Evolutionary conservation across 345 rosid species (phyloP).

Genomic region (Eucalyptus tenuipes): DNA sequence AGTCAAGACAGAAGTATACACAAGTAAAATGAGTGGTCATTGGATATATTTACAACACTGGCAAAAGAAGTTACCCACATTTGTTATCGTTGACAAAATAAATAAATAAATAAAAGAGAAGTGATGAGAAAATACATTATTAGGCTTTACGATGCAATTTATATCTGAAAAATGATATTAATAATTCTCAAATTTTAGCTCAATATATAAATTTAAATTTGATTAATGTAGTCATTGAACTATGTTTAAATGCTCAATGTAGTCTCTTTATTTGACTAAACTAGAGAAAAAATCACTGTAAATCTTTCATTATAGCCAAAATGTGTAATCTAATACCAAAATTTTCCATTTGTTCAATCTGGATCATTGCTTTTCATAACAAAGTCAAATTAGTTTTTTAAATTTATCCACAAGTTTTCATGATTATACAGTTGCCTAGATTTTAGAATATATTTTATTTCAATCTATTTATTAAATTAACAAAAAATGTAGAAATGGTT

Average conservation of each 20-base stretch:
- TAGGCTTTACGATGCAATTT: no score
- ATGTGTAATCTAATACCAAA: neutral
- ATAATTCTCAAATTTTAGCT: no score
- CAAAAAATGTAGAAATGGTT: neutral
- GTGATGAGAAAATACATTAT: neutral
- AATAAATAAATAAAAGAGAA: neutral
- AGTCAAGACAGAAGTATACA: neutral
- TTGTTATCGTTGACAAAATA: neutral
- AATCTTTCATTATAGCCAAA: neutral
- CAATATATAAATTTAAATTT: no score
- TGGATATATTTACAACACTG: neutral
- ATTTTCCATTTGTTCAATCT: neutral
- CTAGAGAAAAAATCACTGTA: fast-evolving
- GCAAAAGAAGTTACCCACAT: neutral
- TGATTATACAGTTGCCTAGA: neutral
- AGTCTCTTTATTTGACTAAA: neutral
- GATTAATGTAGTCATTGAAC: fast-evolving
- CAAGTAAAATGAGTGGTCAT: neutral
- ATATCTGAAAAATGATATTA: no score
- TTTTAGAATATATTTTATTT: neutral
- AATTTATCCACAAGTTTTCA: neutral
- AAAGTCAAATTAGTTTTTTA: neutral
- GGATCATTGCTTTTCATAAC: fast-evolving
- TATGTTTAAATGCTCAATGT: neutral
- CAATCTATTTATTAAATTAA: neutral